Percentiles rank a stretch among this genome's conserved stretches.
These are phyloP conservation scores for Aspergillus asperescens DNA, from an alignment of 495 filamentous ascomycete genomes.

Conservation along the genomic window DNA sequence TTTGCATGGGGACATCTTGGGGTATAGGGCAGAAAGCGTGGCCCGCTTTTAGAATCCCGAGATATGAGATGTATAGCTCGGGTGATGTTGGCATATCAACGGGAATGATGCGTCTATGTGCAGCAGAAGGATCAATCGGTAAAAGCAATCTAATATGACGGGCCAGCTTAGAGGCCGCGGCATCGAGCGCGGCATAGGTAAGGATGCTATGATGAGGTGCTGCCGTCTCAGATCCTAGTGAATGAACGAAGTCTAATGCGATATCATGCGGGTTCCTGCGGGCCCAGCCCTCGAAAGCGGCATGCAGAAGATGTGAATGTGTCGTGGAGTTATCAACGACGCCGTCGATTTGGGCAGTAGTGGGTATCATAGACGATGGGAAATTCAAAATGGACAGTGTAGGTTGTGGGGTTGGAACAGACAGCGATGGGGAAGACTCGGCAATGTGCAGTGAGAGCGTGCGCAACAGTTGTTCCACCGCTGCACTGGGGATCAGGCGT, in stretches of 20 bases:
- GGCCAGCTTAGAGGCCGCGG: conserved; percentile 20
- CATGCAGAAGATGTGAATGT: conserved; percentile 19
- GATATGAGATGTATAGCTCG: conserved; percentile 62
- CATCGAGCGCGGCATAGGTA: conserved; percentile 22
- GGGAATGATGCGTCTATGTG: conserved; percentile 49
- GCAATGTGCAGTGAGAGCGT: conserved; percentile 12
- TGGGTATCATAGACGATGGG: conserved; percentile 21
- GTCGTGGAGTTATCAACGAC: neutral
- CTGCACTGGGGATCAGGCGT: conserved; percentile 17
- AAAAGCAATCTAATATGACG: conserved; percentile 16
- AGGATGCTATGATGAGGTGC: conserved; percentile 20
- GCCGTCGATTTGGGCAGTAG: conserved; percentile 1
- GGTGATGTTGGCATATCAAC: conserved; percentile 63
- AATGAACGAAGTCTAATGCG: conserved; percentile 27
- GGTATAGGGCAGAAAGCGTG: conserved; percentile 72
- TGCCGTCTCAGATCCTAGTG: conserved; percentile 12
- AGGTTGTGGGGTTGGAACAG: neutral
- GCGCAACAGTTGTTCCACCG: conserved; percentile 17
- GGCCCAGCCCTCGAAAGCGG: conserved; percentile 25
- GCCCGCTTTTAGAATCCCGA: conserved; percentile 69
- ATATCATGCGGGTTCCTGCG: conserved; percentile 19
- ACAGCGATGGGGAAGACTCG: conserved; percentile 10
- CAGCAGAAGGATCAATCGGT: neutral
- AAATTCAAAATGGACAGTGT: conserved; percentile 23
- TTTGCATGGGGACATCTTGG: conserved; percentile 63